Evolutionary conservation across 441 rosid genomes (phyloP).

Genomic region (Euphorbia schlechtendalii): DNA sequence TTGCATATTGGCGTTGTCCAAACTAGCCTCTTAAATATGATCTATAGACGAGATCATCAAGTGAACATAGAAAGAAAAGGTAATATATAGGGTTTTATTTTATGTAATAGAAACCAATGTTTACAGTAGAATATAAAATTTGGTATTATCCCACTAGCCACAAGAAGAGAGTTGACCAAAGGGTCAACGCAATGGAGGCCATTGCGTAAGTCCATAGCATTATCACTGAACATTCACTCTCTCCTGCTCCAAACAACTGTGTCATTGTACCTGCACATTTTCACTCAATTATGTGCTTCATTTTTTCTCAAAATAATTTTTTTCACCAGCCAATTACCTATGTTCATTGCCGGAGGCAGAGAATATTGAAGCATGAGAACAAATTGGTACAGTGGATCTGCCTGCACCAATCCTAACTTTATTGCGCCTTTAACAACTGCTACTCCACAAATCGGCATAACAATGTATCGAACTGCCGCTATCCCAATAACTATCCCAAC

Average conservation of each 20-base stretch:
- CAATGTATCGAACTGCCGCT: slow-evolving; percentile 25
- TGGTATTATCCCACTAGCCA: slow-evolving; percentile 39
- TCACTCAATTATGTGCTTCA: neutral
- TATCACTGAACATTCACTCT: slow-evolving; percentile 70
- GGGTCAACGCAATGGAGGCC: slow-evolving; percentile 49
- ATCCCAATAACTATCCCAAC: slow-evolving; percentile 22
- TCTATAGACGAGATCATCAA: no score
- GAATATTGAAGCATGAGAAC: slow-evolving; percentile 62
- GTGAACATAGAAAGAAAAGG: no score
- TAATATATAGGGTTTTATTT: no score
- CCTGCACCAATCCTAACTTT: slow-evolving; percentile 39
- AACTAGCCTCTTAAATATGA: no score
- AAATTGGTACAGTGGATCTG: slow-evolving; percentile 55
- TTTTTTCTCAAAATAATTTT: neutral
- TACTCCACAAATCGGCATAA: slow-evolving; percentile 32
- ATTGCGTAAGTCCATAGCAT: slow-evolving; percentile 57
- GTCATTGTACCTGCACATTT: slow-evolving; percentile 51
- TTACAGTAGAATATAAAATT: neutral
- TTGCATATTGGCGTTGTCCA: no score
- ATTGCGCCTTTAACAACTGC: slow-evolving; percentile 30
- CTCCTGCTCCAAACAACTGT: slow-evolving; percentile 51
- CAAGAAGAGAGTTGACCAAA: slow-evolving; percentile 65
- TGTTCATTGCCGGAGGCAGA: slow-evolving; percentile 68
- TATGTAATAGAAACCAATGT: no score
- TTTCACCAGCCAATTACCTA: slow-evolving; percentile 27